phyloP scores from a whole-genome alignment of 1,284 basidiomycete genomes.

The Ceratobasidium sp. region DNA sequence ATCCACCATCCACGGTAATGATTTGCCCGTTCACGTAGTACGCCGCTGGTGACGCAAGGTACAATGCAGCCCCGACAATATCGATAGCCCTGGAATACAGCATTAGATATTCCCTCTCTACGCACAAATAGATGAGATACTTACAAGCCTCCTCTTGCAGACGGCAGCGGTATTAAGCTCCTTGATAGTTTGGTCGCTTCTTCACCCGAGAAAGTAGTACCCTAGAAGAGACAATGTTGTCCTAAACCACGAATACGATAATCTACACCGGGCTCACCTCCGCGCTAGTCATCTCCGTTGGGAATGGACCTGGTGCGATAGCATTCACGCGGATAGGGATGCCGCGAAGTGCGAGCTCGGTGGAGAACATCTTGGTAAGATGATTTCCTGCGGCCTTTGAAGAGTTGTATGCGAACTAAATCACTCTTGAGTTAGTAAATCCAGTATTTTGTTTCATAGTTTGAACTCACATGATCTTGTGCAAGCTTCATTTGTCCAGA shows the following conservation, averaged over 20 bases:
- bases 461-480: constrained; percentile 72
- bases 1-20: constrained; percentile 77
- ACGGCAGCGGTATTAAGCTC: constrained; percentile 55
- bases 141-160: constrained; percentile 71
- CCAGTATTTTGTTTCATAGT: not conserved
- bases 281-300: constrained; percentile 74
- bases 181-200: constrained; percentile 61
- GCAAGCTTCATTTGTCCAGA: constrained; percentile 73
- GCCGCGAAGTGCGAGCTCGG: constrained; percentile 73
- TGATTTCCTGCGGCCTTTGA: constrained; percentile 79
- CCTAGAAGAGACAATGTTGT: not conserved
- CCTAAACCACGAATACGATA: not conserved
- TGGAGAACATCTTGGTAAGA: constrained; percentile 76
- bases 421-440: not conserved
- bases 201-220: constrained; percentile 54
- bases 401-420: constrained; percentile 80
- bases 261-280: constrained; percentile 47
- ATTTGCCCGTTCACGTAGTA: constrained; percentile 79
- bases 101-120: not conserved
- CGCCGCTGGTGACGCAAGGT: constrained; percentile 74
- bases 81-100: constrained; percentile 64
- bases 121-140: constrained; percentile 51
- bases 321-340: constrained; percentile 64
- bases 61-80: constrained; percentile 77
- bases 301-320: constrained; percentile 65